Base-by-base conservation (phyloP, 2,329 filamentous ascomycete genomes). In the Emmonsia crescens region DNA sequence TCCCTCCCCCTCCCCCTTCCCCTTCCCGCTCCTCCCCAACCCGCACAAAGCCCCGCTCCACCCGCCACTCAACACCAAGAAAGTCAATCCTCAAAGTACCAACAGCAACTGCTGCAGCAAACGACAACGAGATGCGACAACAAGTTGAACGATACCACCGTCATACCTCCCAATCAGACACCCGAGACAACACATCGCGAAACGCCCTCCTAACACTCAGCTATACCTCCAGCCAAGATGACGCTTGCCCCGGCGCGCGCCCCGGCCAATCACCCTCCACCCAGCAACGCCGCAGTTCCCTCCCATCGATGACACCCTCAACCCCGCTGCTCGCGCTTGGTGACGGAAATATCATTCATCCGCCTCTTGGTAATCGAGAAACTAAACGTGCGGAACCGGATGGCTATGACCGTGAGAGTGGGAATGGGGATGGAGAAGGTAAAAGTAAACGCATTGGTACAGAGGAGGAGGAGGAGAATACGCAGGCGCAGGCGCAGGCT, bases 181-280 rank as follows among this genome's bases (percentile, higher is more conserved):
- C 62, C 16, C 33, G 27, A 36, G 57, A 38, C 9, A 63, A 63
- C 42, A 63, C 62, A 4, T 52, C 60, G 1, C 49, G 60, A 19
- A 63, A 63, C 33, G 16, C 51, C 31, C 36, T 61, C 52, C 21
- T 62, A 27, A 56, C 60, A 9, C 60, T 61, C 33, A 40, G 24
- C 27, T 16, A 60, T 4, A 36, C 49, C 24, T 19, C 57, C 42
- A 44, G n/a, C 42, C n/a, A 5, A 14, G 42, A 44, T 44, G 42
- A 44, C 54, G 36, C 24, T 33, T 21, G 19, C 55, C 36, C 1
- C 19, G n/a, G 9, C n/a, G 6, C 40, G 9, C n/a, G n/a, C 2
- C 21, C 9, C 27, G 8, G 29, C 14, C 21, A 44, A 16, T 42
- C 36, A 14, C 31, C 21, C 3, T 27, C 36, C 5, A 44, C 21